phyloP scores from a whole-genome alignment of 768 basidiomycete species.

The Imleria badia region DNA sequence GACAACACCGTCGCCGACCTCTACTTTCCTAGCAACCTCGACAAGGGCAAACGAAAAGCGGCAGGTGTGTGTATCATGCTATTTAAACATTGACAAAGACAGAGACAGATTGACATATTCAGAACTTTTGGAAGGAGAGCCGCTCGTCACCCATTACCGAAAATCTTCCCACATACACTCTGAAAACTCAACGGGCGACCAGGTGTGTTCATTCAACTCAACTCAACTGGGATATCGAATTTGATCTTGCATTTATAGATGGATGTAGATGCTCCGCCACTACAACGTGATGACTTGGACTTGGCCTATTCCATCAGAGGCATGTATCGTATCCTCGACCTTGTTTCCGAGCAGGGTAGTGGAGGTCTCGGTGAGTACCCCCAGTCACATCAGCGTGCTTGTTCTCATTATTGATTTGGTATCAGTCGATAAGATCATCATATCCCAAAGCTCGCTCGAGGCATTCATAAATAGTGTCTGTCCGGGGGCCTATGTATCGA shows the following conservation, averaged over 20 bases:
- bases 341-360: conserved; percentile 50
- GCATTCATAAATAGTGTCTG: conserved; percentile 46
- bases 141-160: not conserved
- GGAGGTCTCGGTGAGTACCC: conserved; percentile 47
- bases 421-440: conserved; percentile 63
- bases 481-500: conserved; percentile 52
- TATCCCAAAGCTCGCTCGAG: conserved; percentile 49
- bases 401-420: not conserved
- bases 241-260: conserved; percentile 16
- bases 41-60: conserved; percentile 23
- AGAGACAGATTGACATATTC: not conserved
- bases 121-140: conserved; percentile 10
- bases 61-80: conserved; percentile 9
- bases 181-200: not conserved
- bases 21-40: conserved; percentile 4
- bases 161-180: not conserved
- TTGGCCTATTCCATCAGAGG: conserved; percentile 37
- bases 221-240: not conserved
- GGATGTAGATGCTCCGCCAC: conserved; percentile 8
- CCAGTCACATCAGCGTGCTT: not conserved
- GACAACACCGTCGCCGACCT: not conserved
- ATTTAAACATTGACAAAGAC: not conserved
- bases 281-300: conserved; percentile 17
- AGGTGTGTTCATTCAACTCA: conserved; percentile 8
- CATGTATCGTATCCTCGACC: conserved; percentile 54